Evolutionary conservation across 176 grass and related monocot species (phyloP).

Genomic region (Oryza rufipogon): DNA sequence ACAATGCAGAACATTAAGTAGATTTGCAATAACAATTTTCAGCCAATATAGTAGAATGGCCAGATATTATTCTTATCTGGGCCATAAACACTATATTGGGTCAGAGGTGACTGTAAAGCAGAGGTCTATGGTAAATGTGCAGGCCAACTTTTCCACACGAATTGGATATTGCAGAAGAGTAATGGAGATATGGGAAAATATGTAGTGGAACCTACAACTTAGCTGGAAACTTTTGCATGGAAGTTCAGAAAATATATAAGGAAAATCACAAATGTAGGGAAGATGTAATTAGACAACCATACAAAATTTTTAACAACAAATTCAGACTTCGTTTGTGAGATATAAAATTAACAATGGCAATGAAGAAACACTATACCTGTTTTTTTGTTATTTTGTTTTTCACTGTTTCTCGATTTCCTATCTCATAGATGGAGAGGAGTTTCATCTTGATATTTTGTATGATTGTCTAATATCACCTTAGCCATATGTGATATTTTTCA

Average conservation of each 20-base stretch:
- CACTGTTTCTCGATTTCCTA: background rate
- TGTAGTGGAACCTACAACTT: too few relatives aligned
- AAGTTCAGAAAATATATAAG: background rate
- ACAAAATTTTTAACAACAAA: background rate
- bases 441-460: background rate
- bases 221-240: background rate
- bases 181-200: background rate
- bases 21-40: background rate
- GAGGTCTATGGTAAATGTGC: background rate
- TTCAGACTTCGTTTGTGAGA: background rate
- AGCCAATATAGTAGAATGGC: background rate
- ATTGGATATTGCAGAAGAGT: background rate
- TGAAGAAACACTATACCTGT: background rate
- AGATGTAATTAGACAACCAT: background rate
- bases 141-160: background rate
- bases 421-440: background rate
- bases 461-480: background rate
- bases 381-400: background rate
- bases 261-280: background rate
- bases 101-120: background rate
- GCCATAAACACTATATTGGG: background rate
- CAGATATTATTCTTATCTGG: background rate
- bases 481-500: background rate
- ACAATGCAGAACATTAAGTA: background rate
- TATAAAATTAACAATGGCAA: background rate